These are phyloP conservation scores for Ustilago bromivora DNA, from an alignment of 1,284 basidiomycete species.

Conservation along the genomic window DNA sequence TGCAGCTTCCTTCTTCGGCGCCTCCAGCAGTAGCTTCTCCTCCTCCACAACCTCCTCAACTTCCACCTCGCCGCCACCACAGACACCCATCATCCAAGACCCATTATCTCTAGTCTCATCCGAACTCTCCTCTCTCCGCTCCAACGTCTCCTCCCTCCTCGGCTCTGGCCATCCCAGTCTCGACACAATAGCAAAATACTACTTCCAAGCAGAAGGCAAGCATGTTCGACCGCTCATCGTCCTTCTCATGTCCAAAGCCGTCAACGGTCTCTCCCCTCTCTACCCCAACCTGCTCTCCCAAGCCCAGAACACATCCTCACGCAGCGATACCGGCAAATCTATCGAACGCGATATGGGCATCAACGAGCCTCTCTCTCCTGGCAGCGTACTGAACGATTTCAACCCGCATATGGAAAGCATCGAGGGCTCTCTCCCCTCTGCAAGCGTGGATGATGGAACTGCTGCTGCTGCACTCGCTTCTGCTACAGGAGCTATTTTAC, in stretches of 20 bases:
- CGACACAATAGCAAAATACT: conserved; percentile 89
- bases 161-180: conserved; percentile 89
- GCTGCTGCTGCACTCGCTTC: conserved; percentile 23
- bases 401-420: conserved; percentile 74
- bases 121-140: conserved; percentile 80
- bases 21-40: conserved; percentile 14
- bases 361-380: conserved; percentile 78
- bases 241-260: conserved; percentile 89
- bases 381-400: conserved; percentile 84
- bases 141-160: conserved; percentile 82
- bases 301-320: conserved; percentile 58
- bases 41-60: conserved; percentile 15
- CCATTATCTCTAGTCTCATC: conserved; percentile 60
- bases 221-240: conserved; percentile 91
- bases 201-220: conserved; percentile 81
- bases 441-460: conserved; percentile 10
- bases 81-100: conserved; percentile 49
- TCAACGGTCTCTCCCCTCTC: conserved; percentile 80
- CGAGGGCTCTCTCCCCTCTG: conserved; percentile 21
- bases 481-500: conserved; percentile 72
- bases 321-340: conserved; percentile 57
- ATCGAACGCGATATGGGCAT: conserved; percentile 70
- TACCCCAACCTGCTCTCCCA: conserved; percentile 70
- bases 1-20: conserved; percentile 42
- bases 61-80: conserved; percentile 9